Evolutionary conservation across 768 basidiomycete species (phyloP), one percentile per base, ranked within the genome.

Genomic region (Auricularia auricula-judae): DNA sequence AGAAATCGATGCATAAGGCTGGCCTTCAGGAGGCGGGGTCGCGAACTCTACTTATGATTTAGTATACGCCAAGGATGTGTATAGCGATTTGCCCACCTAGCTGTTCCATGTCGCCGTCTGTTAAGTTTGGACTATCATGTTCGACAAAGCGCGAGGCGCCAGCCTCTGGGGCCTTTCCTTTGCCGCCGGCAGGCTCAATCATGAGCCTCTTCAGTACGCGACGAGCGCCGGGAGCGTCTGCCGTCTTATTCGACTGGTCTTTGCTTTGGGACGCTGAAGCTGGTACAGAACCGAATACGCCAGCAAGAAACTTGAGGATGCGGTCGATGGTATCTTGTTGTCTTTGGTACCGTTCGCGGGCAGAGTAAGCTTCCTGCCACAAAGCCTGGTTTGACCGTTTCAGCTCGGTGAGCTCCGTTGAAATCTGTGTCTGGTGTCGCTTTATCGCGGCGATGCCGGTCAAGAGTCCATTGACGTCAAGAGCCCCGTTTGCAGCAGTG

Each of bases 241-340:
- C 66, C 16, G 75, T 70, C 43, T 74, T 71, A 36, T 68, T 67
- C 47, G 70, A 74, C 53, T 74, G 74, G 61, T 72, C 74, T 56
- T 70, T 73, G 54, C 70, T 73, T 62, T 73, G 79, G 65, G 78
- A 74, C 58, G 75, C 78, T 1, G 78, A 77, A 0, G 72, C 69
- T 7, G 70, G 67, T 0, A 68, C 63, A 63, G 80, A 82, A 12
- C 89, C 88, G 76, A 98, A 98, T 2, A 98, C 88, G 12, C 92
- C 87, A 10, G 95, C 95, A 64, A 99, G 76, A 75, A 99, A 98
- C 66, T 93, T 89, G 67, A 99, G 82, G 66, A 99, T 98, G 64
- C 91, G 80, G 71, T 97, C 93, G 72, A 98, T 93, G 23, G 93
- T 97, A 73, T 98, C 94, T 71, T 97, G 89, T 68, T 98, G 94